Conservation (phyloP, 495 filamentous ascomycete species). For the Neohortaea acidophila region DNA sequence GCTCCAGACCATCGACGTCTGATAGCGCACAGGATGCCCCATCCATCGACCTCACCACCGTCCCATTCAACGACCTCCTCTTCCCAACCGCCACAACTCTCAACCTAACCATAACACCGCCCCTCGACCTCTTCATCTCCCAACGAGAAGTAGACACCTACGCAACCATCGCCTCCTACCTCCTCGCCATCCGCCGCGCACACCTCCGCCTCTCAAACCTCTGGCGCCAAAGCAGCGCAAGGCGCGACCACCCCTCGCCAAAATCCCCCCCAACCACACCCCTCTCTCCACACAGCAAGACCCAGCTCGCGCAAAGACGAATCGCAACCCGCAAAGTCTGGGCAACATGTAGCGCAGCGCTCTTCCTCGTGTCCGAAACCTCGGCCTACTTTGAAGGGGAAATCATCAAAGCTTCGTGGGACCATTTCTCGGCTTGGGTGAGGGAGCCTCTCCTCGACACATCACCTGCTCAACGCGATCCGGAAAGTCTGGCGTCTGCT, state of each 20-base stretch:
- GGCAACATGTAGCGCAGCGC: conserved; percentile 67
- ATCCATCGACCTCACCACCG: neutral
- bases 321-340: conserved; percentile 46
- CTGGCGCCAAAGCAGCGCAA: conserved; percentile 66
- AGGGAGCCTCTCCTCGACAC: neutral
- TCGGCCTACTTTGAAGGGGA: conserved; percentile 81
- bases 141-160: conserved; percentile 60
- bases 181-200: conserved; percentile 65
- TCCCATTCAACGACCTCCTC: conserved; percentile 58
- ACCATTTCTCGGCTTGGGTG: conserved; percentile 40
- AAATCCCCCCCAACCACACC: conserved; percentile 34
- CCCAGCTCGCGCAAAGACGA: conserved; percentile 25
- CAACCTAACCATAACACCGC: conserved; percentile 57
- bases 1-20: conserved; percentile 14
- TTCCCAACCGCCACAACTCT: conserved; percentile 62
- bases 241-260: conserved; percentile 56
- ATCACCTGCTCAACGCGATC: conserved; percentile 43
- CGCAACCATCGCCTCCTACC: conserved; percentile 69
- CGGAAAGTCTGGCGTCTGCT: conserved; percentile 64
- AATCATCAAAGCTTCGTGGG: conserved; percentile 64
- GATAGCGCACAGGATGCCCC: neutral
- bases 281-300: neutral
- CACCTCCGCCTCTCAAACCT: conserved; percentile 67
- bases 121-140: conserved; percentile 75
- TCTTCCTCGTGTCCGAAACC: conserved; percentile 76